Percentiles rank a stretch among this genome's conserved stretches.
Evolutionary conservation across 176 grass and related monocot species (phyloP).

Genomic region (Oryza glumipatula): DNA sequence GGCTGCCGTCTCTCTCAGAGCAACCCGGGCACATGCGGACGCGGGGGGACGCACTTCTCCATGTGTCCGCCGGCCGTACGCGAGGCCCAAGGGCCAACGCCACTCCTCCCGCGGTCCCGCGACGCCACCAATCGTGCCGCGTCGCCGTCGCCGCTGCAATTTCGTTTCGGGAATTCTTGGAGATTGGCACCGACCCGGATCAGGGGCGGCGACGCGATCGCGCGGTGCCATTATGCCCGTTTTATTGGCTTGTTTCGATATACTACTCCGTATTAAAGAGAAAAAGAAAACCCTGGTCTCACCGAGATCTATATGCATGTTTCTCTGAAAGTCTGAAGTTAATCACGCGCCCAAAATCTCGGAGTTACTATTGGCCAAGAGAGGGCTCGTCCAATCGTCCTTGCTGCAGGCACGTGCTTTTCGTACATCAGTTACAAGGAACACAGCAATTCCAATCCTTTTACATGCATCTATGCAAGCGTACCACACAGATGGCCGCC

Average conservation of each 20-base stretch:
- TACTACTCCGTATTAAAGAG: no score
- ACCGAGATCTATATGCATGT: no score
- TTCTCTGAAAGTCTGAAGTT: not conserved
- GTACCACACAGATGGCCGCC: not conserved
- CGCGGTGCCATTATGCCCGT: no score
- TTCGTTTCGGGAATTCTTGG: not conserved
- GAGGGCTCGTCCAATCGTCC: not conserved
- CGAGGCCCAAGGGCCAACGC: not conserved
- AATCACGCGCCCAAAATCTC: not conserved
- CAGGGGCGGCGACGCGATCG: not conserved
- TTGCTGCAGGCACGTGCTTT: not conserved
- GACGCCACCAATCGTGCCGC: not conserved
- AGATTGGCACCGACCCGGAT: not conserved
- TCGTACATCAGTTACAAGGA: not conserved
- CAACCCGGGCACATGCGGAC: conserved; percentile 10
- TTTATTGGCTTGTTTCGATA: no score
- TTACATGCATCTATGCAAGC: not conserved
- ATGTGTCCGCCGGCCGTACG: not conserved
- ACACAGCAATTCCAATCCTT: not conserved
- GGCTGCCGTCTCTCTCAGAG: not conserved
- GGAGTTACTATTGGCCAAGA: not conserved
- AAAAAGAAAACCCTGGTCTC: no score
- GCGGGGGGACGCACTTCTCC: not conserved
- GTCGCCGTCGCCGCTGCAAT: not conserved
- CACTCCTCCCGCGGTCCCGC: not conserved